Base-by-base conservation (phyloP, 2,329 filamentous ascomycete genomes). In the Neonectria magnoliae region DNA sequence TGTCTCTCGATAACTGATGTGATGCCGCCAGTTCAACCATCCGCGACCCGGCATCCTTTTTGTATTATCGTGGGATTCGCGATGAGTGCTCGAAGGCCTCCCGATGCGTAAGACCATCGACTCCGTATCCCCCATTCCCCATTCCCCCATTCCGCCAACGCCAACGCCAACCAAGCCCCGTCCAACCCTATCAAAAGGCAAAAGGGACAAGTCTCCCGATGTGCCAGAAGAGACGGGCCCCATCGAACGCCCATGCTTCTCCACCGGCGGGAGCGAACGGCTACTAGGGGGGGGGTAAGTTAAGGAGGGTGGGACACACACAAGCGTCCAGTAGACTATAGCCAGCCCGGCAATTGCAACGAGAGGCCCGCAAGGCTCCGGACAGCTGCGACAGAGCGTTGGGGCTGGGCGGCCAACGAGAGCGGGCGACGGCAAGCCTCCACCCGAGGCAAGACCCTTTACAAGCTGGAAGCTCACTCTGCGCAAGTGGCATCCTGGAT, bases 251-350 rank as follows among this genome's bases (percentile, higher is more conserved):
- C 59, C 54, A 65, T 63, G 61, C 64, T 64, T 60, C 38, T 57
- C 70, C 71, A 72, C 69, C 44, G 63, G 71, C 70, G 71, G 71
- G 71, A 73, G 66, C 71, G 71, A 72, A 73, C 71, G 71, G 71
- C 69, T 71, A 62, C 36, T 38, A 38, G 36, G 36, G 14, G 36
- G 33, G 13, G 33, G 4, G 25, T 25, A 25, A 25, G 25, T 25
- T 25, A 25, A 25, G 25, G 25, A 25, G 25, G 25, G 25, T 25
- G 25, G 25, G 5, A 25, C 25, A 25, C 25, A 44, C 60, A 58
- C 53, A 36, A 36, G 60, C 64, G 69, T 33, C 31, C 31, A 13
- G 31, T 33, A 25, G 25, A 25, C 25, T 25, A 10, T 10, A 29
- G 29, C 7, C 33, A 20, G 25, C 45, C 62, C 68, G 65, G 65